Base-by-base conservation (phyloP, 2,329 filamentous ascomycete genomes). In the Penicillium brasilianum region DNA sequence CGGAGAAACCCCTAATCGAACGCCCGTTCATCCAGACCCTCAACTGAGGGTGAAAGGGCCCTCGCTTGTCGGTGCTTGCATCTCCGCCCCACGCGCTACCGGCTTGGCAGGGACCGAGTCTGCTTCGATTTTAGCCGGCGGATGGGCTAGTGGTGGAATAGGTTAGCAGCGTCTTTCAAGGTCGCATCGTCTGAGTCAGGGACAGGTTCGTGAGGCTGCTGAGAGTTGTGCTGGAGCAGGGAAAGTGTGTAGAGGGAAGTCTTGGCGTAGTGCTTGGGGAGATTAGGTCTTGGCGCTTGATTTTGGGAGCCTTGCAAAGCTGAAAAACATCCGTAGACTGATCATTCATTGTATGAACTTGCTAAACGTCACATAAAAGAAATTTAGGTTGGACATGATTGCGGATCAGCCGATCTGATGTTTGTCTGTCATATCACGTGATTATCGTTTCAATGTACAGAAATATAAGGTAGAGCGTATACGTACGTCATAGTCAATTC, bases 61-160 rank as follows among this genome's bases (percentile, higher is more conserved):
- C 25, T 48, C 44, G 44, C 44, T 48, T 48, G 22, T 48, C 25
- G 44, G 25, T 22, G 44, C 16, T 22, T 9, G 22, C 25, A 30
- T 48, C 44, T 48, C 22, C 44, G 44, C 22, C 44, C 44, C 25
- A 30, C 44, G 25, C 22, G 44, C 44, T 48, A 48, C 25, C 44
- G 16, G 22, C 44, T 48, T 48, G 44, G 44, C 44, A 48, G 44
- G 22, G 44, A 48, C 44, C 22, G 28, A 48, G 7, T 28, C 44
- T 8, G 22, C 25, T 8, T 48, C 8, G 7, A 48, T 28, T 14
- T 30, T 48, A 25, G 25, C 3, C 11, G 13, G 44, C 44, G 25
- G 30, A 14, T 28, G n/a, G 16, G 44, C 25, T 30, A 48, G 25
- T n/a, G 4, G 44, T 30, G 25, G 44, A 48, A 30, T 28, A 9